Evolutionary conservation across 177 flowering plant species (phyloP), one percentile per base, ranked within the genome.

Genomic region (Vitis hybrid): DNA sequence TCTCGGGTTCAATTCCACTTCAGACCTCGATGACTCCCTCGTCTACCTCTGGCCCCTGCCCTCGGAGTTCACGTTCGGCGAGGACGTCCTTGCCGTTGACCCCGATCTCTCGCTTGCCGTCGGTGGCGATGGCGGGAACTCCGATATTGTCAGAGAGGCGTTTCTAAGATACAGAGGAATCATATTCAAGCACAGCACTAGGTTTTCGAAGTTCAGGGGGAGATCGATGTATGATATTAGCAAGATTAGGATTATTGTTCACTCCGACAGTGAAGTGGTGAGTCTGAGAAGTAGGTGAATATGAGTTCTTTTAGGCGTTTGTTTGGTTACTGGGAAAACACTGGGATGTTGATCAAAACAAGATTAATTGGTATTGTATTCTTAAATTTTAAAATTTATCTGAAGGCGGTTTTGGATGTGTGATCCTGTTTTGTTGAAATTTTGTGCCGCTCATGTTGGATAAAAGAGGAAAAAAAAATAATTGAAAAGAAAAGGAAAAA

Each of bases 1-100:
- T 57, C 17, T 21, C 52, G 45, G 50, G 54, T n/a, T 56, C 64
- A 57, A 50, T 62, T 45, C 64, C 30, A 14, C 56, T 48, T 11
- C 67, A 3, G 74, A 75, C 10, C 66, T 66, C 59, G 74, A 79
- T 51, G 78, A 68, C 12, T 78, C 87, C 32, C 81, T 86, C 32
- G 67, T 86, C 7, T 90, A 82, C 74, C 54, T 94, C n/a, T 92
- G 99, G 98, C 98, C 97, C 10, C 73, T 95, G 18, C 99, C 98
- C 14, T 60, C 87, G 14, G 55, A 85, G 17, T 83, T 80, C 83
- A 79, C 83, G 39, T 75, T 67, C 79, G 96, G 93, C 32, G 77
- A 83, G 78, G 79, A 59, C 39, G 87, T 92, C 23, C 80, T 94
- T 79, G 72, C 92, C 70, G 81, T 95, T 32, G 90, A 90, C 71